Base-by-base conservation (phyloP, 192 early-diverging fungal species). In the Entomortierella lignicola region DNA sequence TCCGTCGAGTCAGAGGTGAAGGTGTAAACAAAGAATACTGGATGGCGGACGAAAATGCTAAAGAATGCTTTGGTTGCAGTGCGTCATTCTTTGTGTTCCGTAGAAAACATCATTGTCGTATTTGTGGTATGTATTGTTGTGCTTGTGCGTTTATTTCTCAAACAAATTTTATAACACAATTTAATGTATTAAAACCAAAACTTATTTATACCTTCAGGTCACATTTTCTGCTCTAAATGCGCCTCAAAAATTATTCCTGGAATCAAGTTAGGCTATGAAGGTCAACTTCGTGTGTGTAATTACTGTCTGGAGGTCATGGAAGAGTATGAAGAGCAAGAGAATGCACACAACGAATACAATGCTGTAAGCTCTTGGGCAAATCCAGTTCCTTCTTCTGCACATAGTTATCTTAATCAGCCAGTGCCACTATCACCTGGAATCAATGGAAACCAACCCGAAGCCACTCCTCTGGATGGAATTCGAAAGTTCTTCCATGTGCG, bases 41-140 rank as follows among this genome's bases (percentile, higher is more conserved):
- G 94, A 95, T 95, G 93, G 85, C 88, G 13, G 94, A 95, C 63
- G 94, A 95, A 41, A 89, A 88, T 54, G 90, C 87, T 55, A 92
- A 91, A 69, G 91, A 92, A 72, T 95, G 94, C 72, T 94, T 90
- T 82, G 90, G 92, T n/a, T 95, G 94, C 81, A 89, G 91, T 62
- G 81, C 81, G 18, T 85, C 85, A 4, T 95, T 95, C 66, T 89
- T 87, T 21, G 81, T 91, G 0, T 88, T 92, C 43, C 82, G 92
- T 31, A 81, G 94, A 34, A 90, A 85, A 48, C 94, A 95, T 67
- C 94, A 95, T 61, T 95, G 94, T 71, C 85, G 94, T 30, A 91
- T 92, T 39, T 95, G 94, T 84, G 93, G 92, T 89, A 80, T 69
- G 81, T 71, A 42, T 47, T 15, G 15, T 37, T 10, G 34, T 37